Base-by-base conservation (phyloP, 345 rosid species). In the Combretum micranthum region DNA sequence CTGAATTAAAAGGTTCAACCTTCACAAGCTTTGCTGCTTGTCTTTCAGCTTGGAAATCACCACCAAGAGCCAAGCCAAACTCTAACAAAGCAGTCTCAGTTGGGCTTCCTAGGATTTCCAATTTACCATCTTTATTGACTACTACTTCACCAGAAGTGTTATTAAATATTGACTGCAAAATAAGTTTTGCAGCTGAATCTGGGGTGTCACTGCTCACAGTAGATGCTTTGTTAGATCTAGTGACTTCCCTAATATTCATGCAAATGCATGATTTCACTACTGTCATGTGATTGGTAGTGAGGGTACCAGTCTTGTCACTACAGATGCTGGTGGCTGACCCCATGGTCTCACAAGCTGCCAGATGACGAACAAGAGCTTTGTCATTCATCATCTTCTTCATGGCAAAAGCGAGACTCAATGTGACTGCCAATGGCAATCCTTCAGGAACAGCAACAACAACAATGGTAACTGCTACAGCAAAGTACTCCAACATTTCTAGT, bases 311-410 rank as follows among this genome's bases (percentile, higher is more conserved):
- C 66, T 91, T 91, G 60, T 91, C 98, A 12, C 98, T 91, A 50
- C 96, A 91, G 56, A 91, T 91, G 13, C 79, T 84, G 1, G 98
- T 88, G n/a, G 95, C 95, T 12, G 96, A 88, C 46, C 98, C 98
- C 98, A 91, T 91, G 3, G 98, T 87, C 75, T 87, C 96, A 62
- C 98, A 91, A 57, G 96, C 98, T 4, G 96, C 98, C 49, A 91
- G 75, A 64, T 91, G 96, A 4, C 98, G 72, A 16, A 91, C 98
- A 14, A 91, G 92, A 47, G 98, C 96, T 68, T 84, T 91, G 56
- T 86, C 98, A 45, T 88, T 91, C 98, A 88, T 91, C 98, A 91
- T 91, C 68, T 88, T 91, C 80, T 91, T 88, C 98, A 86, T 88
- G 15, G 98, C 96, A 62, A 91, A 91, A 22, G 98, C 98, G 56